Evolutionary conservation across 345 rosid genomes (phyloP), one percentile per base, ranked within the genome.

Genomic region (Camelina neglecta): DNA sequence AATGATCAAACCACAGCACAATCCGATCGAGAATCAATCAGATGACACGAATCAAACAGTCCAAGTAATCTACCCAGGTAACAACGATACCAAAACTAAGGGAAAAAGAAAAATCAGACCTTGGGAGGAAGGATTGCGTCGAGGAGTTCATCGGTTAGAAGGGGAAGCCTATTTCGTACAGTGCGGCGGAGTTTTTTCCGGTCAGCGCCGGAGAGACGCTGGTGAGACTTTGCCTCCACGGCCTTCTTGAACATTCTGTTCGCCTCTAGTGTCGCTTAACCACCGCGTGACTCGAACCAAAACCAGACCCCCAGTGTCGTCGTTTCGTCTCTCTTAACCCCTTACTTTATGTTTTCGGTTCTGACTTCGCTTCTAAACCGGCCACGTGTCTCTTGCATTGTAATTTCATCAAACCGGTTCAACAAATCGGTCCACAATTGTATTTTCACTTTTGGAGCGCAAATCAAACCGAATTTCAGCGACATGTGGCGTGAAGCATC

Each of bases 141-240:
- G 66, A 92, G 76, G 35, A 86, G 92, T 16, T 87, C 79, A 74
- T 90, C 97, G 55, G 96, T 86, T 75, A 87, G 83, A 53, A 89
- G 82, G 38, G 84, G 84, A 76, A 95, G 88, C 78, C 73, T 83
- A 67, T 82, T 93, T 11, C 87, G 82, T 76, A 95, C 55, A 10
- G 83, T 79, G 45, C 99, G 88, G 16, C 83, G 91, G 44, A 95
- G 90, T 84, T 92, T 95, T 82, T 92, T 95, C 75, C 83, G 79
- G 78, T 95, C 99, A 2, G 97, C 99, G 56, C 99, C 99, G 4
- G 99, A 95, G 50, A 95, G 96, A 67, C 97, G 83, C 84, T 95
- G 99, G 73, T 88, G 92, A 45, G 86, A 82, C 84, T 92, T 95
- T 0, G 96, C 96, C 69, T 95, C 99, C 5, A 87, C 85, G 65